Conservation (phyloP, 2,329 filamentous ascomycete genomes). For the Beauveria sp. region DNA sequence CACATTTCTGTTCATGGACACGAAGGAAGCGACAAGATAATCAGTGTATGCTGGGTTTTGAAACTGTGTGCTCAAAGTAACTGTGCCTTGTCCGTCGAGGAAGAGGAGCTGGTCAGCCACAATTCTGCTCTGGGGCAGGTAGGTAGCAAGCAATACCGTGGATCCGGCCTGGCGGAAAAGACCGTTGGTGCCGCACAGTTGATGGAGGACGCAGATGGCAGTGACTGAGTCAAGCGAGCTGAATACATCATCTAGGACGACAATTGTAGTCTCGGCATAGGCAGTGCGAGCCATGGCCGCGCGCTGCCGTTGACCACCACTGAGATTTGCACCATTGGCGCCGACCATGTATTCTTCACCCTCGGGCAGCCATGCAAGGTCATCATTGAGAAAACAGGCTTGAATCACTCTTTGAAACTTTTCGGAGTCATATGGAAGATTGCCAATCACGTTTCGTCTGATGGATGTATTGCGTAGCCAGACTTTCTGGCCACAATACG, state of each 20-base stretch:
- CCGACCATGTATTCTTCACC: neutral
- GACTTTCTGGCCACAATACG: neutral
- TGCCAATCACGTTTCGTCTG: neutral
- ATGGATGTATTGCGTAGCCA: neutral
- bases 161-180: neutral
- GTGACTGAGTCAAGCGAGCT: constrained; percentile 9
- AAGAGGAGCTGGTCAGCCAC: neutral
- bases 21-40: neutral
- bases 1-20: neutral
- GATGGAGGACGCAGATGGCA: neutral
- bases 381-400: neutral
- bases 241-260: constrained; percentile 12
- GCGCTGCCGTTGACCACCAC: constrained; percentile 1
- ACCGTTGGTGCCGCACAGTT: neutral
- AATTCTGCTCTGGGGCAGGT: neutral
- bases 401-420: neutral
- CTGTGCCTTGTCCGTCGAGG: neutral
- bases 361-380: neutral
- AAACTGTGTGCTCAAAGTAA: neutral
- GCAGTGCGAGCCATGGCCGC: constrained; percentile 9
- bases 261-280: neutral
- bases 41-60: neutral
- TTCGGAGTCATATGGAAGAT: neutral
- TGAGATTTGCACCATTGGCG: neutral
- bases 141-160: neutral